Conservation (phyloP, 768 basidiomycete species). For the Lactarius pseudohatsudake region DNA sequence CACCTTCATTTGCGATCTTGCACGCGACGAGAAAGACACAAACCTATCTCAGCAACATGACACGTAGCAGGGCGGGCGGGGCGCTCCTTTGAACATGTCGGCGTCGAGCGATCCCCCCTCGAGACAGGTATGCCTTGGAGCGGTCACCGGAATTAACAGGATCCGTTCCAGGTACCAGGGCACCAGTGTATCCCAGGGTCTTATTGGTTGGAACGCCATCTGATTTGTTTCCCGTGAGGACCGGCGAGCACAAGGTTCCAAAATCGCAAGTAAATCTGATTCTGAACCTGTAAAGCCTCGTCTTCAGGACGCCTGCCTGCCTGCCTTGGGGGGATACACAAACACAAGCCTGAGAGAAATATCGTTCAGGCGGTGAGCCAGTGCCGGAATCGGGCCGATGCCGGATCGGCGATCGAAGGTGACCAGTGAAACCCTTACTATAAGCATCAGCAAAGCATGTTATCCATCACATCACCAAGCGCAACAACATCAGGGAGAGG, state of each 20-base stretch:
- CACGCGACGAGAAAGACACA: conserved; percentile 11
- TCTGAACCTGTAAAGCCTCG: not conserved
- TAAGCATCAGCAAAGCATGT: conserved; percentile 8
- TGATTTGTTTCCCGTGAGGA: conserved; percentile 6
- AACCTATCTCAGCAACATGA: conserved; percentile 18
- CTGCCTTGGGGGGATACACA: not conserved
- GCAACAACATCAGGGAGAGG: conserved; percentile 16
- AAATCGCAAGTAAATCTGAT: not conserved
- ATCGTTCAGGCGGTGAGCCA: not conserved
- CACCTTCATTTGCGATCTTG: conserved; percentile 20
- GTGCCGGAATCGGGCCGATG: conserved; percentile 5
- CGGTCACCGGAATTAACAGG: conserved; percentile 15
- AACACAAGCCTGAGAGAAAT: not conserved
- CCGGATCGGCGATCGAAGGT: conserved; percentile 17
- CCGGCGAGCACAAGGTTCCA: not conserved
- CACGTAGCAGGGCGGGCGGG: conserved; percentile 22
- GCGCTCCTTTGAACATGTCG: conserved; percentile 18
- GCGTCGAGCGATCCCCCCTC: conserved; percentile 12
- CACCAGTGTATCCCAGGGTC: not conserved
- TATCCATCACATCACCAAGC: conserved; percentile 26
- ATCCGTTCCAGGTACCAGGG: conserved; percentile 25
- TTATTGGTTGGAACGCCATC: not conserved
- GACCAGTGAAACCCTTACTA: conserved; percentile 9
- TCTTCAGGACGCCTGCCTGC: not conserved
- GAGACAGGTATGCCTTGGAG: conserved; percentile 20